Base-by-base conservation (phyloP, 805 yeast genomes). In the Zygoascus tannicola region DNA sequence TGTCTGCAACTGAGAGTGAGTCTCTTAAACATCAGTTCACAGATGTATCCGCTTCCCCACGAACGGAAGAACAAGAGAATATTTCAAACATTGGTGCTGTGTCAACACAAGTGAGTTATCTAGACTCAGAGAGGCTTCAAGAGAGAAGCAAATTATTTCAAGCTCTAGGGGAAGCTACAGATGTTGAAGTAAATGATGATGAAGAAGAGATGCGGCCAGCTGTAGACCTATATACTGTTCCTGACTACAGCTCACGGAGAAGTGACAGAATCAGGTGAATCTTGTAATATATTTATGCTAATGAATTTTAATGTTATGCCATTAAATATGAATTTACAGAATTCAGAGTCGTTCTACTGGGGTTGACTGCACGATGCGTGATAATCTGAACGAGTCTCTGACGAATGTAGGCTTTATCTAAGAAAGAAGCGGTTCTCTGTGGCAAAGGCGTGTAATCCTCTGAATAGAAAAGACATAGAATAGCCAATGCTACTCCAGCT, bases 331-430 rank as follows among this genome's bases (percentile, higher is more conserved):
- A 60, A 49, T 85, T 81, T 2, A 83, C 76, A 22, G 88, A 73
- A 52, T 81, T 87, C 34, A 85, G 64, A 0, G 94, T 81, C 8
- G 85, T 78, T 40, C 95, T 66, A 44, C 87, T 78, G 0, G 95
- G 94, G 47, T 85, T 82, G 3, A 74, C 75, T 34, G 70, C 74
- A n/a, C 73, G 57, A 5, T 64, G 58, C 2, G 69, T 62, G 15
- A 73, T 66, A 2, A 85, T 53, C 38, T 58, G 58, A 2, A 77
- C 72, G 23, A 85, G 61, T 44, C 81, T 79, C 45, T 69, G 70
- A 44, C 77, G 71, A 3, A 83, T 71, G 5, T 67, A 58, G 22
- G 70, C 75, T 55, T 82, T 82, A 35, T 26, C 49, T 35, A 65
- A 21, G 39, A 53, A 23, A 34, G 51, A 42, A 4, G 48, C 37